These are phyloP conservation scores for Alternaria longipes DNA, from an alignment of 2,329 filamentous ascomycete genomes.

Conservation along the genomic window DNA sequence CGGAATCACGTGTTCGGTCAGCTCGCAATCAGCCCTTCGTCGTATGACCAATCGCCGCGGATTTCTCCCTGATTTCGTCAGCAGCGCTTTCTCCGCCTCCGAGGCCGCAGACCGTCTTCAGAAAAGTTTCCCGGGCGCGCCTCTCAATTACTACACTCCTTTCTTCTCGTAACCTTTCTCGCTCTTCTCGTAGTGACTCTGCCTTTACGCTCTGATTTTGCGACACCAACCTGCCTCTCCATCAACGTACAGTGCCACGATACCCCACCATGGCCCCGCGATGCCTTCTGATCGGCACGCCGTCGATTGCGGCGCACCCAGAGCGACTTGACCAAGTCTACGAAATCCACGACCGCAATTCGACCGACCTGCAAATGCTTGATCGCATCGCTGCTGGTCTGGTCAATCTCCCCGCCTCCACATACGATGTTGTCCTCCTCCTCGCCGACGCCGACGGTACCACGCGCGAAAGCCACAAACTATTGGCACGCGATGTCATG, in stretches of 20 bases:
- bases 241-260: slow-evolving; percentile 2
- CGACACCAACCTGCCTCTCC: slow-evolving; percentile 7
- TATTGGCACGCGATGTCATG: slow-evolving; percentile 75
- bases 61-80: slow-evolving; percentile 14
- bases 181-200: neutral
- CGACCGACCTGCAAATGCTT: slow-evolving; percentile 95
- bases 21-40: slow-evolving; percentile 4
- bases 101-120: slow-evolving; percentile 36
- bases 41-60: slow-evolving; percentile 24
- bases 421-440: slow-evolving; percentile 86
- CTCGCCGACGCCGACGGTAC: slow-evolving; percentile 80
- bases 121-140: slow-evolving; percentile 35
- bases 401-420: slow-evolving; percentile 75
- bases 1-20: slow-evolving; percentile 15
- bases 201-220: neutral
- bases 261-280: slow-evolving; percentile 55
- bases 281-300: slow-evolving; percentile 87
- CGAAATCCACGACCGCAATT: slow-evolving; percentile 74
- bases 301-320: slow-evolving; percentile 86
- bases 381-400: slow-evolving; percentile 87
- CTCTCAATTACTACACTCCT: slow-evolving; percentile 1
- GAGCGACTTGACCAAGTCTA: slow-evolving; percentile 77
- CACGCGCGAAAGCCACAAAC: slow-evolving; percentile 65
- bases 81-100: slow-evolving; percentile 37
- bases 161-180: neutral